Base-by-base conservation (phyloP, 192 early-diverging fungal genomes). In the Coemansia sp. region DNA sequence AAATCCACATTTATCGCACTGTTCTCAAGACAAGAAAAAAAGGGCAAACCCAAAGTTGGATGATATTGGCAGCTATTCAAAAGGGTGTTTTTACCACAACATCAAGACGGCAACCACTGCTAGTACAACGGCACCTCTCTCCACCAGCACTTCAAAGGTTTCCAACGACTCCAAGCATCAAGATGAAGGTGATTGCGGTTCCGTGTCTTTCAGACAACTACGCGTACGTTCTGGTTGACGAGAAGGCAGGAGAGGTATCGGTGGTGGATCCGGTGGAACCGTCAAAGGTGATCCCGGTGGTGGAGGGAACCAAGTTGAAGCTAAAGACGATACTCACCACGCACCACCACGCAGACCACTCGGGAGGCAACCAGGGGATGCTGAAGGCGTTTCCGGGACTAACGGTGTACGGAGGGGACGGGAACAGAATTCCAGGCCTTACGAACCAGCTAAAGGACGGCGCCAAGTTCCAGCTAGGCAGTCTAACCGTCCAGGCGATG, bases 291-390 rank as follows among this genome's bases (percentile, higher is more conserved):
- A 58, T 90, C 52, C 66, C 83, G 21, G 84, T 85, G 26, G 75
- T 88, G 26, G 72, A 86, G 36, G 68, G 22, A 21, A 41, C 68
- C 4, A 63, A 65, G 0, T 21, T 74, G 55, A 46, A 63, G 63
- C 52, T 76, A 5, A 62, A 36, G 21, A 67, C 83, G 21, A 77
- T 91, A n/a, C 85, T 92, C 61, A 88, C 88, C 36, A 95, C 94
- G 18, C 96, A 98, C 81, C 94, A 98, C 76, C 95, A 97, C 71
- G 75, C 73, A 69, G 96, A 98, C 77, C 96, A 98, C 69, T 73
- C 92, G 26, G 91, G 88, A 45, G 93, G 94, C 39, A 95, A 95
- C 72, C 72, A 67, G 41, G 78, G 85, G 49, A 62, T 94, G 40
- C 69, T 89, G 7, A 57, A 63, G 40, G 70, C 72, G 61, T 74